Conservation (phyloP, 139 green algal species). For the Coelastrella sp. region DNA sequence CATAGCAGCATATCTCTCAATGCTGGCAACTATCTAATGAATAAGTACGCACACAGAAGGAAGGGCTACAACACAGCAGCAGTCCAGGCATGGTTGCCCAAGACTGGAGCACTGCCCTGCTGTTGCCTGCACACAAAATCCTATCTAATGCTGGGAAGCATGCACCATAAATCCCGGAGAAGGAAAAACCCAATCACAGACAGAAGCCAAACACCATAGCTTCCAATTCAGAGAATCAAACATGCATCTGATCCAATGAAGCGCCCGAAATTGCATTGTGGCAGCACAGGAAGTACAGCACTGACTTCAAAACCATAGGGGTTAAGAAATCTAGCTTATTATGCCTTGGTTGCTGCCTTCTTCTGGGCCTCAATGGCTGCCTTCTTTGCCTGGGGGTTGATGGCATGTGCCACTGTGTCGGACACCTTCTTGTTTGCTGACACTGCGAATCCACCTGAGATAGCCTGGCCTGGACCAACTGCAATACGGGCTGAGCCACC, state of each 20-base stretch:
- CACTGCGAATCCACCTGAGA: conserved; percentile 47
- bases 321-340: not conserved
- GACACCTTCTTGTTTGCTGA: conserved; percentile 33
- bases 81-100: not conserved
- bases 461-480: conserved; percentile 42
- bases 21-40: not conserved
- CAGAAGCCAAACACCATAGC: not conserved
- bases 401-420: not conserved
- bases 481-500: conserved; percentile 42
- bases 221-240: not conserved
- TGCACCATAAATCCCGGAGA: not conserved
- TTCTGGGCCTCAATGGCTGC: conserved; percentile 5
- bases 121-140: not conserved
- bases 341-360: not conserved
- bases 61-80: not conserved
- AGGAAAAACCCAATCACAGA: not conserved
- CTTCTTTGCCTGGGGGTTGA: conserved; percentile 25
- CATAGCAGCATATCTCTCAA: conserved; percentile 12
- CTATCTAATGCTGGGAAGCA: not conserved
- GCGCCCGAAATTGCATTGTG: not conserved
- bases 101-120: not conserved
- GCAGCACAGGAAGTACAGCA: not conserved
- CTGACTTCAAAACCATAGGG: not conserved
- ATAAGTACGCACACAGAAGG: not conserved
- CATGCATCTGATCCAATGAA: not conserved